Evolutionary conservation across 345 rosid genomes (phyloP).

Genomic region (Hibiscus trionum): DNA sequence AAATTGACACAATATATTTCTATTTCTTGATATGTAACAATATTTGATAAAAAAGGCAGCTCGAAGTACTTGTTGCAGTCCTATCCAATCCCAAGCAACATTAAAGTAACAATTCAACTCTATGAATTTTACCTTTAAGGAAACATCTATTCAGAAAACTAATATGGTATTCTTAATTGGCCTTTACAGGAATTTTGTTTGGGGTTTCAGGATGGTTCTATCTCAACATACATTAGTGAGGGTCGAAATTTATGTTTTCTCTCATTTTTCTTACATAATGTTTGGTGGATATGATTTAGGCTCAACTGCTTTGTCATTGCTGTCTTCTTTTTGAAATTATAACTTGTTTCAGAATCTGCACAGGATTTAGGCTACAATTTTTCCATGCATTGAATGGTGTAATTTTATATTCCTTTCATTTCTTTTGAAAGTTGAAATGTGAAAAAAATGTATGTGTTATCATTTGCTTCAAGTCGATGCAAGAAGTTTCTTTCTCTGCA

Average conservation of each 20-base stretch:
- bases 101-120: background rate
- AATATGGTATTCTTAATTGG: conserved; percentile 9
- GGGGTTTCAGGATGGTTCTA: conserved; percentile 45
- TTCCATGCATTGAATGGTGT: no score
- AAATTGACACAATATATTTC: conserved; percentile 9
- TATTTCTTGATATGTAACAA: conserved; percentile 50
- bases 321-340: no score
- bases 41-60: conserved; percentile 23
- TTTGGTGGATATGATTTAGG: background rate
- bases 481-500: no score
- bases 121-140: background rate
- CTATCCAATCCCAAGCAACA: conserved; percentile 38
- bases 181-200: conserved; percentile 56
- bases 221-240: conserved; percentile 65
- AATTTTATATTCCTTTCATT: no score
- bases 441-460: no score
- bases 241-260: background rate
- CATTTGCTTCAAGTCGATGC: no score
- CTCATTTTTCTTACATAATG: background rate
- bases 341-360: background rate
- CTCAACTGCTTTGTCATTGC: no score
- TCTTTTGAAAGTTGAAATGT: no score
- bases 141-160: conserved; percentile 6
- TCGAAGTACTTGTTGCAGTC: conserved; percentile 64
- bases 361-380: no score